Base-by-base conservation (phyloP, 2,329 filamentous ascomycete genomes). In the Nothomitra cinnamomea region DNA sequence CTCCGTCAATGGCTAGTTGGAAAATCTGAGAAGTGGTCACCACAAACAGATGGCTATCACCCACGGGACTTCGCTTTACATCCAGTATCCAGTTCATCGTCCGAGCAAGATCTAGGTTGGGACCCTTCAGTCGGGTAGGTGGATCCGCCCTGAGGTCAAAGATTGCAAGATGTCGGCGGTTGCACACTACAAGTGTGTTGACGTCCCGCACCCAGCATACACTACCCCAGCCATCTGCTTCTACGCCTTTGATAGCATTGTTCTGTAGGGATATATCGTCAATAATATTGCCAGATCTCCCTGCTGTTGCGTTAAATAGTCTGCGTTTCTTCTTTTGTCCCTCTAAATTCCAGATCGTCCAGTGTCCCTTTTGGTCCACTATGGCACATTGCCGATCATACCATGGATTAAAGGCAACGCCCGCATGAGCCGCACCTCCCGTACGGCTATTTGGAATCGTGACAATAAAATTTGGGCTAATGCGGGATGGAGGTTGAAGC, bases 361-460 rank as follows among this genome's bases (percentile, higher is more conserved):
- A 89, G 55, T 69, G 70, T 1, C 83, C 83, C 35, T 67, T 67
- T 52, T 78, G 71, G 60, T 88, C 82, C 17, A 88, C 70, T 24
- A 87, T 69, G 15, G 73, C 80, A 52, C 88, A 66, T 59, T 84
- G 80, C 1, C 78, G 74, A 15, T 70, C 66, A 55, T 71, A 77
- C 63, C 67, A 76, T 0, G 82, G 77, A 57, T 81, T 82, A 62
- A 88, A 85, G 0, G 76, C 66, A 2, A 84, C 69, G 64, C 88
- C 80, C 0, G 73, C 72, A 59, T 85, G 80, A 0, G 71, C 61
- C 28, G 65, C 67, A 1, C 74, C 75, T 1, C 76, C 79, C 0
- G 77, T 81, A 28, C 74, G 65, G 1, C 70, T 62, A 13, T 69
- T 68, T 0, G 68, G 64, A n/a, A 87, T 63, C 8, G 68, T 71